Evolutionary conservation across 805 yeast genomes (phyloP), one percentile per base, ranked within the genome.

Genomic region (Metschnikowia continentalis): DNA sequence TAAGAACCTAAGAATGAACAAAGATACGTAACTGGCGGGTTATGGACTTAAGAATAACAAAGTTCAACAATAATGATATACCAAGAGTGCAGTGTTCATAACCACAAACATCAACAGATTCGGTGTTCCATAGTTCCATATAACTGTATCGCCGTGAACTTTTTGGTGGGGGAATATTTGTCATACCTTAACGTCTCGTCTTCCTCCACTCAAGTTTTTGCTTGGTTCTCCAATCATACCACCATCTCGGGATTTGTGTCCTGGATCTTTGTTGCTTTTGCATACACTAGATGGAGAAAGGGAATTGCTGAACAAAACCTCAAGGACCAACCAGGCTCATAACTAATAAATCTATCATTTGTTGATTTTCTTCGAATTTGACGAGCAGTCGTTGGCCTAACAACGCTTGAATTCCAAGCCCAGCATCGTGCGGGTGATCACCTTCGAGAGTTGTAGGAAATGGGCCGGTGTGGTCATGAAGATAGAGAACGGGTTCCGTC

Each of bases 391-490:
- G 10, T 73, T 91, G 40, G 82, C 81, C 17, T 59, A 64, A 0
- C 67, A 66, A 20, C 65, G 77, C 47, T 54, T 57, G 20, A 57
- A 54, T 13, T 56, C 54, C 37, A 41, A 50, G 8, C 32, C 51
- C 8, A 63, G 71, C 19, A 69, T 88, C 36, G 86, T 77, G 1
- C 95, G 89, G 67, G 71, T 81, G 4, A 81, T 91, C 50, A 97
- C 99, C 0, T 94, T 94, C 65, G 98, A 94, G 71, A 88, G 96
- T 52, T 77, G 88, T 3, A 78, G 96, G 61, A 94, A 94, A 72
- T 94, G 96, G 92, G 89, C 96, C 61, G 96, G 94, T 40, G 69
- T 90, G 19, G 84, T 90, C 5, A 76, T 85, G 47, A 75, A 76
- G 48, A 67, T 71, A 13, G 75, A 76, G 8, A 60, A 66, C 46